Evolutionary conservation across 75 land plant genomes (phyloP), one percentile per base, ranked within the genome.

Genomic region (Pinus taeda): DNA sequence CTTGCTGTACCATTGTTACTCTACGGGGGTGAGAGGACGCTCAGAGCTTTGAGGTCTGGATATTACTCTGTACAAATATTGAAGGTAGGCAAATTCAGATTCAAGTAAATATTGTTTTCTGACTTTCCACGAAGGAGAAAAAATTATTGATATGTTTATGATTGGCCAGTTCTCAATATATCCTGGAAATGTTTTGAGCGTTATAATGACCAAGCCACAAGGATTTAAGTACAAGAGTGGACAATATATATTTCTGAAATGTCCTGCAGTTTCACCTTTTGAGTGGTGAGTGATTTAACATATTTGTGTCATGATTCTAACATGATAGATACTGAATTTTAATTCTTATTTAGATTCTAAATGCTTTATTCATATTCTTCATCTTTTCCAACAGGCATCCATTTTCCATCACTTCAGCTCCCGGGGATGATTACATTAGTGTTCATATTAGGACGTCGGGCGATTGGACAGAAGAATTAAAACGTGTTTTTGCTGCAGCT

Each of bases 151-250:
- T 49, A 1, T 42, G 11, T 39, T 3, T 69, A 39, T 69, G 53
- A 37, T 18, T 69, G 72, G 11, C 29, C 87, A 95, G 98, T 90
- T 92, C 63, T 83, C 95, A 30, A 75, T 90, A 15, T 84, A 95
- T 80, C 93, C 98, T 66, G 99, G 99, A 30, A 88, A 88, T 73
- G 99, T 97, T 26, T 81, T 97, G 67, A 90, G 89, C 69, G 67
- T 97, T 77, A 65, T 87, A 49, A 92, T 97, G 90, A 81, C 95
- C 53, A 97, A 94, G 78, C 99, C 99, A 36, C 81, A 80, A 15
- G 92, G 89, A 20, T 94, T 94, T 71, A 88, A 84, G 57, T 97
- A 97, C 81, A 88, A 85, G 80, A 97, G 99, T 80, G 99, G 99
- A 11, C 94, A 95, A 81, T 97, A 97, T 78, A 86, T 92, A 4